Evolutionary conservation across 306 rosid species (phyloP).

Genomic region (Crataegus laevigata): DNA sequence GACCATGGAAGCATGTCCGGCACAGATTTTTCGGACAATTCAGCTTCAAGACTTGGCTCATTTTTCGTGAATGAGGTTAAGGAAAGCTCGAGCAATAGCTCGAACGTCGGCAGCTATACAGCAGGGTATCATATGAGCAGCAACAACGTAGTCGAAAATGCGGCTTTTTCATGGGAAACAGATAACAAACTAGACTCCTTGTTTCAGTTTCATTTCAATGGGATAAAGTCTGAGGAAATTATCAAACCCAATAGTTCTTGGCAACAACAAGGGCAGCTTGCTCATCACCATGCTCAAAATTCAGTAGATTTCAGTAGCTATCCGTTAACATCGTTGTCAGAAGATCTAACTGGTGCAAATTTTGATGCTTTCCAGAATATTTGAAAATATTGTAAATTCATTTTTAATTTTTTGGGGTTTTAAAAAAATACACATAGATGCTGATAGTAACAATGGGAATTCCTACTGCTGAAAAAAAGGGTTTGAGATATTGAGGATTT

Average conservation of each 20-base stretch:
- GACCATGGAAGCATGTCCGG: constrained; percentile 54
- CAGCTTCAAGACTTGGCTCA: constrained; percentile 48
- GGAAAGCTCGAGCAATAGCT: constrained; percentile 83
- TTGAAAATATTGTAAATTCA: constrained; percentile 44
- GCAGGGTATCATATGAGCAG: constrained; percentile 36
- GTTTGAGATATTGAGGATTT: constrained; percentile 34
- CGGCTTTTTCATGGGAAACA: constrained; percentile 52
- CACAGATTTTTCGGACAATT: constrained; percentile 63
- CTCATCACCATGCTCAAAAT: constrained; percentile 21
- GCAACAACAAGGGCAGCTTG: constrained; percentile 31
- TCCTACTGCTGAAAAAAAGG: constrained; percentile 24
- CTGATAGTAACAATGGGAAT: constrained; percentile 65
- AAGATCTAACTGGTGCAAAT: constrained; percentile 59
- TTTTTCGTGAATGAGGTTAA: constrained; percentile 55
- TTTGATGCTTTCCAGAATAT: constrained; percentile 79
- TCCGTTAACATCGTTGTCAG: constrained; percentile 75
- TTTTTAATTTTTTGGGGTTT: not conserved
- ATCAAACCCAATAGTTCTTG: constrained; percentile 35
- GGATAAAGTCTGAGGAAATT: constrained; percentile 56
- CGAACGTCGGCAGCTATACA: constrained; percentile 55
- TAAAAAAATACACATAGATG: constrained; percentile 41
- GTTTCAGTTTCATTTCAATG: constrained; percentile 49
- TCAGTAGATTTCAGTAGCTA: constrained; percentile 69
- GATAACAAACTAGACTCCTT: constrained; percentile 54
- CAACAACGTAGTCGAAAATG: constrained; percentile 36